Evolutionary conservation across 2,329 filamentous ascomycete species (phyloP), one percentile per base, ranked within the genome.

Genomic region (Venturiaceae sp.): DNA sequence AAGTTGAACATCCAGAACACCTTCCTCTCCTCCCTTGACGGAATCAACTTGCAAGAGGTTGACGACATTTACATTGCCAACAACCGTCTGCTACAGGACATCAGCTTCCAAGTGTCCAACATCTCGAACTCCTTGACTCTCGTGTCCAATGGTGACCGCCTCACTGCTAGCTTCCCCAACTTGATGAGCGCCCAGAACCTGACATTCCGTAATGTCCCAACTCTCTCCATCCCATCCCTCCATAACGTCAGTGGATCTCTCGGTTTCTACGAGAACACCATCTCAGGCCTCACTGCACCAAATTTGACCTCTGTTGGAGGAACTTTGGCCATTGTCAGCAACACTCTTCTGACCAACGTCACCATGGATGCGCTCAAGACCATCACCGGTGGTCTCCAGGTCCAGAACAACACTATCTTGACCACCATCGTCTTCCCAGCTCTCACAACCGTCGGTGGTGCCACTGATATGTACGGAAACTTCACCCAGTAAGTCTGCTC

Each of bases 321-420:
- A 66, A 78, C 80, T 58, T 71, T 86, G 53, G 75, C 80, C 63
- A 77, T 86, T 67, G 76, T 78, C 65, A 75, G 75, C 73, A 84
- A 84, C 76, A 66, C 72, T 62, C 66, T 77, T 62, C 68, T 86
- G 61, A 74, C 76, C 70, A 96, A 95, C 82, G 80, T 96, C 74
- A 84, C 86, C 60, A 82, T 95, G 74, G 85, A 87, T 53, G 52
- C 69, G 23, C 80, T 97, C 50, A 80, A 78, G 64, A 80, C 75
- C 58, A 81, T 96, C 67, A 83, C 82, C 65, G 92, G 90, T 76
- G 90, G 87, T 71, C 83, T 95, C 71, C 84, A 87, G 66, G 83
- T 99, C 69, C 86, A 88, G 75, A 95, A 96, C 83, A 96, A 97
- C 85, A 89, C 90, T 61, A 77, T 79, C 58, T 81, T 96, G 34